A percentile compares a stretch with the other conserved stretches of the same genome.
These are phyloP conservation scores for Nicotiana obtusifolia DNA, from an alignment of 257 asterid species.

Conservation along the genomic window DNA sequence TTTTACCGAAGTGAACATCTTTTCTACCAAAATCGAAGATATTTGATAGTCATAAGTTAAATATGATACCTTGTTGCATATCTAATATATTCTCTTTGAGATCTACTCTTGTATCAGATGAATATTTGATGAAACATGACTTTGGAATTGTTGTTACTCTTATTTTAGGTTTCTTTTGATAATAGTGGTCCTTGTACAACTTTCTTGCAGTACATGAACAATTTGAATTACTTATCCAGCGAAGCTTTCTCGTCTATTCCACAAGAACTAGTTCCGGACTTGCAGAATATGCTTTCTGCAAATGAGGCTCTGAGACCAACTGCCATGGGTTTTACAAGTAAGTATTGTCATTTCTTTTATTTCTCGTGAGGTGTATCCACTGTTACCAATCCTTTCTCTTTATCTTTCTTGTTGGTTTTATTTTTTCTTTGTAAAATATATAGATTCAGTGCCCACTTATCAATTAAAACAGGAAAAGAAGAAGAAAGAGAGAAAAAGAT, in stretches of 20 bases:
- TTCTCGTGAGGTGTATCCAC: neutral
- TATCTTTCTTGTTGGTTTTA: neutral
- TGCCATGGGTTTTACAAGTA: slow-evolving; percentile 87
- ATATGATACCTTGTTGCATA: neutral
- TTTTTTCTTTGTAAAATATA: neutral
- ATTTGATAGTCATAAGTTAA: neutral
- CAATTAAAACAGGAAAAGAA: neutral
- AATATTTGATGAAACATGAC: neutral
- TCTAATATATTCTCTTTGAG: neutral
- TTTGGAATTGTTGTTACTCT: slow-evolving; percentile 1
- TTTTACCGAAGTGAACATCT: neutral
- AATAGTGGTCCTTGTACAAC: slow-evolving; percentile 22
- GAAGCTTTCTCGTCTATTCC: slow-evolving; percentile 78
- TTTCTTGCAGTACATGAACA: slow-evolving; percentile 83
- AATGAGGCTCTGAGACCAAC: slow-evolving; percentile 74
- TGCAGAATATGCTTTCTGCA: slow-evolving; percentile 81
- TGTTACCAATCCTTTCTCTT: neutral
- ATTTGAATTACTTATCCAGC: slow-evolving; percentile 75
- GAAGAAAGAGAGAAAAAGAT: neutral
- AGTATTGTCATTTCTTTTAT: neutral
- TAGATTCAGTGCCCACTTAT: neutral
- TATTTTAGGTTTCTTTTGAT: slow-evolving; percentile 15
- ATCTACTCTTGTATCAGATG: neutral
- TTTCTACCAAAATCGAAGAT: neutral
- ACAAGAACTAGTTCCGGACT: slow-evolving; percentile 66